A percentile compares a stretch with the other conserved stretches of the same genome.
Evolutionary conservation across 2,329 filamentous ascomycete species (phyloP).

Genomic region (Xylariaceae sp.): DNA sequence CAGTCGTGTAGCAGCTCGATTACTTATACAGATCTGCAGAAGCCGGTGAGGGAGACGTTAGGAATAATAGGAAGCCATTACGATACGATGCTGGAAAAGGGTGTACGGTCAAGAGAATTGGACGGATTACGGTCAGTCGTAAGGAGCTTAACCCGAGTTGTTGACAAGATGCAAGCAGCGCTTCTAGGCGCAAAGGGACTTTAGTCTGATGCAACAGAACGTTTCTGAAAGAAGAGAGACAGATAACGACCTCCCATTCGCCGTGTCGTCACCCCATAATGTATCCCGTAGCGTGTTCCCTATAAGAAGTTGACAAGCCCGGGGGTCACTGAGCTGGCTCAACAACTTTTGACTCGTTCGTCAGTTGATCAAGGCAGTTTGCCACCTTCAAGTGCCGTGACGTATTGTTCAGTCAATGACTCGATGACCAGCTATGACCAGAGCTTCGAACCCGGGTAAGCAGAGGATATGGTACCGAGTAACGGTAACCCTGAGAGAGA

Average conservation of each 20-base stretch:
- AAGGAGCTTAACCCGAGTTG: slow-evolving; percentile 1
- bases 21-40: slow-evolving; percentile 10
- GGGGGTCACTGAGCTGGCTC: too few species aligned
- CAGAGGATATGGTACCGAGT: neutral
- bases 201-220: too few species aligned
- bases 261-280: too few species aligned
- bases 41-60: neutral
- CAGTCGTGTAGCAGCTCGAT: neutral
- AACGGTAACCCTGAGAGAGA: neutral
- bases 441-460: neutral
- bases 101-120: neutral
- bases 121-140: neutral
- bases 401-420: neutral
- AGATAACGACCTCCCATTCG: too few species aligned
- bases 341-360: too few species aligned
- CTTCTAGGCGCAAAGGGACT: neutral
- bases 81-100: too few species aligned
- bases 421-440: neutral
- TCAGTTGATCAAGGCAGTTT: too few species aligned
- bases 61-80: too few species aligned
- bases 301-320: too few species aligned
- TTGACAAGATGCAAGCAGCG: neutral
- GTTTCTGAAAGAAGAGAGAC: too few species aligned
- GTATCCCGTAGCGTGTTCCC: too few species aligned
- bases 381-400: too few species aligned